Evolutionary conservation across 345 rosid species (phyloP).

Genomic region (Gossypium mustelinum): DNA sequence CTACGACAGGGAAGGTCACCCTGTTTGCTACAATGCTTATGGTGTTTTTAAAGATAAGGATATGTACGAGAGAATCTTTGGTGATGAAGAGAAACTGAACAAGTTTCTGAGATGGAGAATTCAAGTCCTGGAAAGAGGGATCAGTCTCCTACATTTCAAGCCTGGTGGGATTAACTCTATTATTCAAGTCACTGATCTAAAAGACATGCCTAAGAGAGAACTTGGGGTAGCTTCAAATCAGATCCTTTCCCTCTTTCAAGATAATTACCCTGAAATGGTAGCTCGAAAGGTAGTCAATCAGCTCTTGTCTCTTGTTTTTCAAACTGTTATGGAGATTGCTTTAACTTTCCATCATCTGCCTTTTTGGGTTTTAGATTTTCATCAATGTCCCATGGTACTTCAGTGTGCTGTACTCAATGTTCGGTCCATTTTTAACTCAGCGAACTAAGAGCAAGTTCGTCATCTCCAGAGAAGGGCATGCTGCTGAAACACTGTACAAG

Average conservation of each 20-base stretch:
- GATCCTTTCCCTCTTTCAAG: conserved; percentile 87
- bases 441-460: conserved; percentile 96
- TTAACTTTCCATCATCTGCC: not conserved
- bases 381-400: conserved; percentile 99
- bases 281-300: conserved; percentile 69
- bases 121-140: conserved; percentile 88
- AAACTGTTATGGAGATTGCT: not conserved
- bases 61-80: conserved; percentile 82
- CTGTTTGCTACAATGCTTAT: conserved; percentile 93
- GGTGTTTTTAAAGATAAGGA: conserved; percentile 77
- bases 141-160: conserved; percentile 67
- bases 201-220: conserved; percentile 94
- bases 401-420: conserved; percentile 72
- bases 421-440: conserved; percentile 88
- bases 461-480: conserved; percentile 81
- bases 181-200: conserved; percentile 92
- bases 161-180: conserved; percentile 93
- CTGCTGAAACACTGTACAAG: conserved; percentile 95
- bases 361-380: conserved; percentile 56
- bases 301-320: not conserved
- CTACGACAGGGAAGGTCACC: conserved; percentile 78
- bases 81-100: conserved; percentile 82
- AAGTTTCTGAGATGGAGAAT: conserved; percentile 88
- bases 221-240: conserved; percentile 87
- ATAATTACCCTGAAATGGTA: conserved; percentile 98